These are phyloP conservation scores for Areca catechu DNA, from an alignment of 176 grass and related monocot species.

Conservation along the genomic window DNA sequence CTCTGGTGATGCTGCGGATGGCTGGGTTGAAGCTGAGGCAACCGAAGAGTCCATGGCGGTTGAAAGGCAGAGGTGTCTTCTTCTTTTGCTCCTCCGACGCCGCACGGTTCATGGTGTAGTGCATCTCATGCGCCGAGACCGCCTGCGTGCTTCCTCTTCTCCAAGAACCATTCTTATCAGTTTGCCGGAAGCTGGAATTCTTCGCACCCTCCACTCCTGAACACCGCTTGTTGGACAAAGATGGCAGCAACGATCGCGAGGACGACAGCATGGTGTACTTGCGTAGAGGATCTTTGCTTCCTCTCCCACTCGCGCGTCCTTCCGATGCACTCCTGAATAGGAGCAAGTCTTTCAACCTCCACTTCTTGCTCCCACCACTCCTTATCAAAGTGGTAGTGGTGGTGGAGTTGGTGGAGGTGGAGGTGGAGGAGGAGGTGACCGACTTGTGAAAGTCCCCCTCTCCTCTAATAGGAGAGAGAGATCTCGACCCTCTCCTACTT, in stretches of 20 bases:
- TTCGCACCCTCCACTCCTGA: background rate
- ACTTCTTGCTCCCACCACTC: constrained; percentile 65
- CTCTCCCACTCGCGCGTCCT: constrained; percentile 47
- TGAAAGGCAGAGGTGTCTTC: constrained; percentile 79
- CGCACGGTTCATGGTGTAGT: constrained; percentile 40
- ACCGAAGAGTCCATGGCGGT: constrained; percentile 70
- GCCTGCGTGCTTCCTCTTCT: constrained; percentile 18
- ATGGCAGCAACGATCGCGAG: background rate
- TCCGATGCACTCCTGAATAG: constrained; percentile 92
- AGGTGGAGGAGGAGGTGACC: constrained; percentile 12
- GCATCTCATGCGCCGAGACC: constrained; percentile 31
- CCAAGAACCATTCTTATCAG: constrained; percentile 18
- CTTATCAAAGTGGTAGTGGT: constrained; percentile 26
- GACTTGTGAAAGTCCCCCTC: background rate
- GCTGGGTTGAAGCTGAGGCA: constrained; percentile 72
- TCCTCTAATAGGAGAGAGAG: constrained; percentile 64
- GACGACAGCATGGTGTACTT: constrained; percentile 53
- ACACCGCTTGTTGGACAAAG: background rate
- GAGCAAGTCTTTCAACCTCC: constrained; percentile 78
- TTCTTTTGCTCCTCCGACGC: constrained; percentile 51
- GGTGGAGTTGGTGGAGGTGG: background rate
- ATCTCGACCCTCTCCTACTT: constrained; percentile 33
- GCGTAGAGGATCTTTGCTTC: constrained; percentile 65
- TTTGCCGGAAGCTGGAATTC: no score
- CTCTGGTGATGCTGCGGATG: constrained; percentile 68